phyloP scores from a whole-genome alignment of 768 basidiomycete species.

The Termitomyces sp. region DNA sequence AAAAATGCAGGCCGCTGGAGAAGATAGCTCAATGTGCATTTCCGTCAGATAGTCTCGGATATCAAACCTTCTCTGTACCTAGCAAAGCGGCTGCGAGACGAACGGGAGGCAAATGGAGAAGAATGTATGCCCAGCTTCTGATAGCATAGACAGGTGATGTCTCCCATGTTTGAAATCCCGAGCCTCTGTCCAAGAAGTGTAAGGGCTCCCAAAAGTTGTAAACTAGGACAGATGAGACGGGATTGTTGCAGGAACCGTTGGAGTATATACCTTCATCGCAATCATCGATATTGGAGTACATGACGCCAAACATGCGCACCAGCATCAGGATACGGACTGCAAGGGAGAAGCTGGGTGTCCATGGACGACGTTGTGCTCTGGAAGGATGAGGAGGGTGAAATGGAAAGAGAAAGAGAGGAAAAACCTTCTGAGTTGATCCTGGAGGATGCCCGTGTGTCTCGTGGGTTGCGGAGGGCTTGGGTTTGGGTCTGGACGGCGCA shows the following conservation, averaged over 20 bases:
- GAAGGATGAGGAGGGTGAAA: constrained; percentile 11
- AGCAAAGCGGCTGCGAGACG: constrained; percentile 50
- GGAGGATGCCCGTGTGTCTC: constrained; percentile 67
- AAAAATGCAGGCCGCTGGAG: constrained; percentile 85
- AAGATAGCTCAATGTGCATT: constrained; percentile 14
- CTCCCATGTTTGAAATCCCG: constrained; percentile 99
- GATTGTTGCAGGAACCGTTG: background rate
- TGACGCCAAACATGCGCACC: constrained; percentile 77
- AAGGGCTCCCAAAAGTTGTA: constrained; percentile 99
- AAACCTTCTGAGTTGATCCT: constrained; percentile 77
- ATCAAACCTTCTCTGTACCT: constrained; percentile 70
- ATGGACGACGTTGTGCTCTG: constrained; percentile 74
- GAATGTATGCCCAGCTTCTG: constrained; percentile 91
- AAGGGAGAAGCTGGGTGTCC: constrained; percentile 79
- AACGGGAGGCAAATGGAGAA: constrained; percentile 72
- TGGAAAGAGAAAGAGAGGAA: background rate
- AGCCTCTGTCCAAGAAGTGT: constrained; percentile 82
- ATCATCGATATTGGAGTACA: constrained; percentile 94
- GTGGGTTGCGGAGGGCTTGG: constrained; percentile 28
- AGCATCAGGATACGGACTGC: constrained; percentile 84
- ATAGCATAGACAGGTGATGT: constrained; percentile 88
- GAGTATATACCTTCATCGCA: constrained; percentile 84
- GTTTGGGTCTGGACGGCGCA: constrained; percentile 40
- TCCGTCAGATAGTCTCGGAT: background rate
- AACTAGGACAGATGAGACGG: constrained; percentile 44